Evolutionary conservation across 805 yeast genomes (phyloP).

Genomic region (Kluyveromyces lactis): DNA sequence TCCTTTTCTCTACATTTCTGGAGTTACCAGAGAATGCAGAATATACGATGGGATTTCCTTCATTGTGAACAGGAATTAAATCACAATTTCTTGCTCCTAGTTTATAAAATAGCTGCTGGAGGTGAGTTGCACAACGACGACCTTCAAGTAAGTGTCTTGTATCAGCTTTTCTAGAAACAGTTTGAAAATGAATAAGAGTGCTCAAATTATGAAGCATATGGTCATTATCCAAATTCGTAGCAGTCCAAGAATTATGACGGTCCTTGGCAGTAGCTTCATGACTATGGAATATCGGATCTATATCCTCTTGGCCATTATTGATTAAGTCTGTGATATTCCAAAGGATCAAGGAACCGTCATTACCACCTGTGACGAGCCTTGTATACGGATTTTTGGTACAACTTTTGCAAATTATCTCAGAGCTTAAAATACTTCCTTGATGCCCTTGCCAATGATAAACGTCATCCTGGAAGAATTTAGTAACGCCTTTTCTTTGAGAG

Average conservation of each 20-base stretch:
- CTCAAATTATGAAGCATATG: conserved; percentile 54
- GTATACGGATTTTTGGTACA: conserved; percentile 25
- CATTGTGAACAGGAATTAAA: conserved; percentile 63
- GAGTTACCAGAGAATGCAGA: conserved; percentile 54
- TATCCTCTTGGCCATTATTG: neutral
- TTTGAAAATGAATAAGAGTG: conserved; percentile 57
- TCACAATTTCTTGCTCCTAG: conserved; percentile 65
- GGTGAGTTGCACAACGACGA: conserved; percentile 74
- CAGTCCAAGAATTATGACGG: conserved; percentile 7
- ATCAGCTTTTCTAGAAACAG: conserved; percentile 69
- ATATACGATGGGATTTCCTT: conserved; percentile 73
- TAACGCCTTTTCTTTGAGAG: conserved; percentile 35
- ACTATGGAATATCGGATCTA: conserved; percentile 3
- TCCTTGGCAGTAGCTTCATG: conserved; percentile 3
- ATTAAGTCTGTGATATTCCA: conserved; percentile 48
- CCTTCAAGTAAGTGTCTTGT: conserved; percentile 54
- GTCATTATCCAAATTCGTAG: conserved; percentile 39
- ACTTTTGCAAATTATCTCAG: conserved; percentile 37
- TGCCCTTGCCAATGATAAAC: conserved; percentile 44
- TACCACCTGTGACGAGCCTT: conserved; percentile 59
- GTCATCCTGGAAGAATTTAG: conserved; percentile 37
- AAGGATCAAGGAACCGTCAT: conserved; percentile 55
- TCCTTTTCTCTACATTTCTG: conserved; percentile 10
- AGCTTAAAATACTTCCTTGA: conserved; percentile 49
- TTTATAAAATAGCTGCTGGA: conserved; percentile 51